These are phyloP conservation scores for Rhizopus stolonifer DNA, from an alignment of 371 early-diverging fungal genomes.

Conservation along the genomic window DNA sequence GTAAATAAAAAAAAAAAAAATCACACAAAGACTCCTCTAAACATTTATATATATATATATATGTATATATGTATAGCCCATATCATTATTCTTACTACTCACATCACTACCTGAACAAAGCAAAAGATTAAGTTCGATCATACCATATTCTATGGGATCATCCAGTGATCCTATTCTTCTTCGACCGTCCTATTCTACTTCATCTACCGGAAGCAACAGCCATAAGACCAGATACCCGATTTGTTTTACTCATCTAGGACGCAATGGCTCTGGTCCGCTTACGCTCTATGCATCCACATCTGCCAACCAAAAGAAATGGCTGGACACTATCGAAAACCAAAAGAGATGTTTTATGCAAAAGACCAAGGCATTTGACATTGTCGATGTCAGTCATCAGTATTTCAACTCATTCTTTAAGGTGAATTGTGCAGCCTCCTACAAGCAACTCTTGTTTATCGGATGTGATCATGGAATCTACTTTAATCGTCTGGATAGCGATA, in stretches of 20 bases:
- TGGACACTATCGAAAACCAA: constrained; percentile 77
- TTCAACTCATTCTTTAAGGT: constrained; percentile 28
- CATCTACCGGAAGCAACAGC: not conserved
- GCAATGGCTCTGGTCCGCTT: constrained; percentile 57
- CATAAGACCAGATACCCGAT: constrained; percentile 55
- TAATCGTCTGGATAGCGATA: constrained; percentile 1
- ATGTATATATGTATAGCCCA: constrained; percentile 39
- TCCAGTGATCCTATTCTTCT: constrained; percentile 1
- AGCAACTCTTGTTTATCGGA: constrained; percentile 25
- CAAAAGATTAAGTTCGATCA: constrained; percentile 19
- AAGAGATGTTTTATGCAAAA: constrained; percentile 43
- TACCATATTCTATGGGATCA: constrained; percentile 9
- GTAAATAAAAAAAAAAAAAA: constrained; percentile 4
- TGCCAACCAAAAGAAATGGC: constrained; percentile 79
- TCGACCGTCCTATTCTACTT: not conserved
- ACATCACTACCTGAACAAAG: constrained; percentile 54
- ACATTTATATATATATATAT: not conserved
- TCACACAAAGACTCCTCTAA: too few species aligned
- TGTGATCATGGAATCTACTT: constrained; percentile 40
- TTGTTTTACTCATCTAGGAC: constrained; percentile 74
- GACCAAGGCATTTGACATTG: constrained; percentile 58
- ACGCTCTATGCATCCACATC: constrained; percentile 72
- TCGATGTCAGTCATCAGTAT: constrained; percentile 20
- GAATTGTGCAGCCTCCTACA: constrained; percentile 24
- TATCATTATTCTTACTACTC: constrained; percentile 65